These are phyloP conservation scores for Leccinum uliginosum DNA, from an alignment of 768 basidiomycete genomes.

Conservation along the genomic window DNA sequence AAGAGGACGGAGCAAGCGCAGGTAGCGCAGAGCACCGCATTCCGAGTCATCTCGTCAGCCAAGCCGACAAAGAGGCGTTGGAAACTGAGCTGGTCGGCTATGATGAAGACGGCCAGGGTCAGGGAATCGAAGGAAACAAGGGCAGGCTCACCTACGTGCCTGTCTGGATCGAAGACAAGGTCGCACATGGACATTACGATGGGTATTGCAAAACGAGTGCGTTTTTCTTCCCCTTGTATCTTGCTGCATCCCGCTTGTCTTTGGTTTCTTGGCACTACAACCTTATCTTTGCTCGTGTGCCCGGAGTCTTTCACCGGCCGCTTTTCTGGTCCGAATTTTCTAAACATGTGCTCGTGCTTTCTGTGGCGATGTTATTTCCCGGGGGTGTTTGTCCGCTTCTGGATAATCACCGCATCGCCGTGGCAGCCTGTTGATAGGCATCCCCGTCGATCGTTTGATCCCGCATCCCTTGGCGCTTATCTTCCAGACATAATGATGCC, in stretches of 20 bases:
- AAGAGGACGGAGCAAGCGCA: conserved; percentile 11
- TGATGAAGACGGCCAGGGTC: conserved; percentile 35
- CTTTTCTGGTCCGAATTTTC: conserved; percentile 5
- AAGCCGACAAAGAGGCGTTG: conserved; percentile 61
- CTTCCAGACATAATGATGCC: neutral
- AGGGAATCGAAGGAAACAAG: conserved; percentile 42
- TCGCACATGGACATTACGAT: conserved; percentile 93
- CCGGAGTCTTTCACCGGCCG: neutral
- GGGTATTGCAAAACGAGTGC: conserved; percentile 96
- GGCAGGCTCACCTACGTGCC: conserved; percentile 74
- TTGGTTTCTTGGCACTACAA: neutral
- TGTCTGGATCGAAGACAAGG: conserved; percentile 86
- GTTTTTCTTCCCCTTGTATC: conserved; percentile 34
- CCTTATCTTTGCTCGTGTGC: conserved; percentile 7
- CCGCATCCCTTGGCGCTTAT: neutral
- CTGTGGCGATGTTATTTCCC: neutral
- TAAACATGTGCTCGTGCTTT: conserved; percentile 7
- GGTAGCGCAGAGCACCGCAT: conserved; percentile 34
- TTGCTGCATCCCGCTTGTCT: neutral
- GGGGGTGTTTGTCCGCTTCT: neutral
- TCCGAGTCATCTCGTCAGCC: conserved; percentile 47
- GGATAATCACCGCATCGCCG: neutral
- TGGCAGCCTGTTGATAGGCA: conserved; percentile 1
- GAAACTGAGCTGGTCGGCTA: conserved; percentile 63
- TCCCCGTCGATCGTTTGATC: conserved; percentile 4